These are phyloP conservation scores for Suhomyces bribrorum DNA, from an alignment of 1,139 yeast species.

Conservation along the genomic window DNA sequence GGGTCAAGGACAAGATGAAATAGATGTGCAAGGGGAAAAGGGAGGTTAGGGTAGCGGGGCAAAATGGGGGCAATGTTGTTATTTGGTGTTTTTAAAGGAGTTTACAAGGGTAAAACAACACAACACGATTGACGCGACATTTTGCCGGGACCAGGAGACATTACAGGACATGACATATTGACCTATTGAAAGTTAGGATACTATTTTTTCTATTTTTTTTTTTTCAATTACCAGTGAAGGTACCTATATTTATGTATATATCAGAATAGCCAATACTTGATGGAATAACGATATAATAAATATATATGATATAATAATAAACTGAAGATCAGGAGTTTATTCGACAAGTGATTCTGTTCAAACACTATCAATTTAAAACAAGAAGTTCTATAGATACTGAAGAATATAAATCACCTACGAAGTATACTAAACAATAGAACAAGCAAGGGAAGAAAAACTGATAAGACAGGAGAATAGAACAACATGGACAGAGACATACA, in stretches of 20 bases:
- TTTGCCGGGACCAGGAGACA: no score
- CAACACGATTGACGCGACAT: no score
- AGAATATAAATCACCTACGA: slow-evolving; percentile 11
- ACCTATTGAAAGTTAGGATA: no score
- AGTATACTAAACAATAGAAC: slow-evolving; percentile 13
- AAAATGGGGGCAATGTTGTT: no score
- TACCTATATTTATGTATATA: slow-evolving; percentile 7
- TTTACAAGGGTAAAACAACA: no score
- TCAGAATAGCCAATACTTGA: slow-evolving; percentile 9
- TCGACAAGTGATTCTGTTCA: slow-evolving; percentile 10
- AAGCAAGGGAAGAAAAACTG: slow-evolving; percentile 11
- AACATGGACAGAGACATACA: slow-evolving; percentile 13
- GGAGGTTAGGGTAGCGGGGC: no score
- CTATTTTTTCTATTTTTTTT: no score
- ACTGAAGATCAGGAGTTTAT: slow-evolving; percentile 13
- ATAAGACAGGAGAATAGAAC: slow-evolving; percentile 13
- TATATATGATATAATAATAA: slow-evolving; percentile 12
- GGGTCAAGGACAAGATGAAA: no score
- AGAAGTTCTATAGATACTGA: slow-evolving; percentile 12
- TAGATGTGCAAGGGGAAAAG: no score
- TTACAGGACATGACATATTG: no score
- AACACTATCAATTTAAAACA: slow-evolving; percentile 9
- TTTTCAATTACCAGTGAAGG: slow-evolving; percentile 9
- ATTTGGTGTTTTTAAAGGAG: no score
- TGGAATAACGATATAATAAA: slow-evolving; percentile 9